These are phyloP conservation scores for Vicia sativa DNA, from an alignment of 306 rosid genomes.

Conservation along the genomic window DNA sequence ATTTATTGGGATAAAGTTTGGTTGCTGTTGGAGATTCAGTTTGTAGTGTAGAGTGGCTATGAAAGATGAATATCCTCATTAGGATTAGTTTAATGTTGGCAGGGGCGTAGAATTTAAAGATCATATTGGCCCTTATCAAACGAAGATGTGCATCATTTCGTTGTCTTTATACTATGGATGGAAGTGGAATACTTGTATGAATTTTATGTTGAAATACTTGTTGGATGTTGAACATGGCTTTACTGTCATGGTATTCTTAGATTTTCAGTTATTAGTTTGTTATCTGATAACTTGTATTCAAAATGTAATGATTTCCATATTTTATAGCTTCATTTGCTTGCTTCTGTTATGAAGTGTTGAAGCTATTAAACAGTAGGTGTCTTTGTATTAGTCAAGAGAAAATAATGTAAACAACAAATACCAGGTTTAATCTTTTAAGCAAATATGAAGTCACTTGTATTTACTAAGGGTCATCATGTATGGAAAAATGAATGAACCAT, in stretches of 20 bases:
- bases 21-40: not conserved
- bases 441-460: too few species aligned
- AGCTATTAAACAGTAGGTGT: too few species aligned
- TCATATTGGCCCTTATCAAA: slow-evolving; percentile 21
- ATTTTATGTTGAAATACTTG: too few species aligned
- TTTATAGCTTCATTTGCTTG: not conserved
- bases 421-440: not conserved
- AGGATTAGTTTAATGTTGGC: slow-evolving; percentile 50
- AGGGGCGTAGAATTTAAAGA: slow-evolving; percentile 42
- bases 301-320: slow-evolving; percentile 12
- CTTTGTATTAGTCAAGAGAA: slow-evolving; percentile 14
- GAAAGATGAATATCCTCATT: slow-evolving; percentile 35
- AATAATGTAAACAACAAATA: not conserved
- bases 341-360: not conserved
- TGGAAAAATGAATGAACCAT: slow-evolving; percentile 13
- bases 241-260: slow-evolving; percentile 9
- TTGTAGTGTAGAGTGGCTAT: slow-evolving; percentile 4
- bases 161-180: slow-evolving; percentile 32
- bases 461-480: too few species aligned
- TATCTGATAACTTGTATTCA: not conserved
- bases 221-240: slow-evolving; percentile 13
- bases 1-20: too few species aligned
- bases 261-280: slow-evolving; percentile 5
- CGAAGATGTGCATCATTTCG: slow-evolving; percentile 18
- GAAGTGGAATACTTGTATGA: slow-evolving; percentile 29